These are phyloP conservation scores for Liriodendron chinense DNA, from an alignment of 164 flowering plant species.

Conservation along the genomic window DNA sequence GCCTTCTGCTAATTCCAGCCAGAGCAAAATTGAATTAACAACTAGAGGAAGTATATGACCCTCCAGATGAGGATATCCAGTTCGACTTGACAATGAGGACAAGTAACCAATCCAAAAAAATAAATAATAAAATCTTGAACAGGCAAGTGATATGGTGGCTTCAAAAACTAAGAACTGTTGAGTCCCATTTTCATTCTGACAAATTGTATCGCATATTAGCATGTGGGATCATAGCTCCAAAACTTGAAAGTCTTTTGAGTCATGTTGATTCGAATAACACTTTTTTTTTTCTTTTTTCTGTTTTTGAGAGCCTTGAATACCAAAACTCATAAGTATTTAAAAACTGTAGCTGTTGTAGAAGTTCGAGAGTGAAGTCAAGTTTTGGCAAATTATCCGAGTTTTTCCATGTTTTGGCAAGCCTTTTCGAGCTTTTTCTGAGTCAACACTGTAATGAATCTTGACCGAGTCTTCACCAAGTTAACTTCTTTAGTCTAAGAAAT, in stretches of 20 bases:
- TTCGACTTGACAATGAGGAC: too few relatives aligned
- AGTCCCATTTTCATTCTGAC: neutral
- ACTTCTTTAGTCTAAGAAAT: neutral
- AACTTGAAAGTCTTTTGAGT: neutral
- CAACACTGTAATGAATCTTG: neutral
- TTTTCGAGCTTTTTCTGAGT: neutral
- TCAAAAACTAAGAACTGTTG: too few relatives aligned
- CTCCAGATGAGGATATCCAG: too few relatives aligned
- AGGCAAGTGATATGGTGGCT: neutral
- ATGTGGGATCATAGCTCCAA: too few relatives aligned
- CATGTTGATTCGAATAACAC: neutral
- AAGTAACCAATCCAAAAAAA: neutral
- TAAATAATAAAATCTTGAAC: neutral
- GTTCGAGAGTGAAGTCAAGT: too few relatives aligned
- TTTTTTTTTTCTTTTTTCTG: too few relatives aligned
- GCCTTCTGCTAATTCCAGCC: too few relatives aligned
- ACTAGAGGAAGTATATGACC: too few relatives aligned
- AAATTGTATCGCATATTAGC: too few relatives aligned
- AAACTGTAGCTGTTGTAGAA: neutral
- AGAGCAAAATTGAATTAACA: too few relatives aligned
- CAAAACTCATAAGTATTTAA: neutral
- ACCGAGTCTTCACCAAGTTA: neutral
- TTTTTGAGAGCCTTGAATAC: neutral
- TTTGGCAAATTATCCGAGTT: neutral
- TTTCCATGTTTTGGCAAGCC: neutral